Evolutionary conservation across 1,139 yeast genomes (phyloP), one percentile per base, ranked within the genome.

Genomic region (Blastobotrys arbuscula): DNA sequence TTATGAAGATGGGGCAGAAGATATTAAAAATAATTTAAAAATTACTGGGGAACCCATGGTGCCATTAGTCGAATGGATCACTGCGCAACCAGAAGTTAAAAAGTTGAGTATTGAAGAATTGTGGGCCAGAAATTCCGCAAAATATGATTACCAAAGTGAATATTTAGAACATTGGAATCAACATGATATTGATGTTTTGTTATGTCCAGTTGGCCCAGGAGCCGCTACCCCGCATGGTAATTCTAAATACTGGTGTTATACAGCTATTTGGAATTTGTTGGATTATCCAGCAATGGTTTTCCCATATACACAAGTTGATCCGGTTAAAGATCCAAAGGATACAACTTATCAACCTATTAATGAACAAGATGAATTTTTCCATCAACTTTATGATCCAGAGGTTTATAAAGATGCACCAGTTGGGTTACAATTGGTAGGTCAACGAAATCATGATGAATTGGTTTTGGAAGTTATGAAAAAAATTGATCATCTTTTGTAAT

Each of bases 151-250:
- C 42, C 68, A 71, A 49, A 64, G 62, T 33, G 50, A 50, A 35
- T 70, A 68, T 51, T 62, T 62, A 46, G 51, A 59, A 13, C 64
- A 64, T 51, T 73, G 76, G 70, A 59, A 76, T 51, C 65, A 74
- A 16, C 73, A 81, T 56, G 76, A 78, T 42, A 76, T 84, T 44
- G 94, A 85, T 60, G 79, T 82, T 59, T 73, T 85, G 50, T 67
- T 86, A 44, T 73, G 82, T 47, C 94, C 95, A 42, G 74, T 81
- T 5, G 81, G 82, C 61, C 78, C 77, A 51, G 84, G 84, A 52
- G 84, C 82, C 47, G 89, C 94, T 5, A 88, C 90, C 19, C 76
- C 74, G 45, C 79, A 82, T 16, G 81, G 78, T 42, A 75, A 77
- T 47, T 76, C 84, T 12, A 77, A 76, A 61, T 82, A 82, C 66